Conservation (phyloP, 164 flowering plant genomes). For the Vitis amurensis region DNA sequence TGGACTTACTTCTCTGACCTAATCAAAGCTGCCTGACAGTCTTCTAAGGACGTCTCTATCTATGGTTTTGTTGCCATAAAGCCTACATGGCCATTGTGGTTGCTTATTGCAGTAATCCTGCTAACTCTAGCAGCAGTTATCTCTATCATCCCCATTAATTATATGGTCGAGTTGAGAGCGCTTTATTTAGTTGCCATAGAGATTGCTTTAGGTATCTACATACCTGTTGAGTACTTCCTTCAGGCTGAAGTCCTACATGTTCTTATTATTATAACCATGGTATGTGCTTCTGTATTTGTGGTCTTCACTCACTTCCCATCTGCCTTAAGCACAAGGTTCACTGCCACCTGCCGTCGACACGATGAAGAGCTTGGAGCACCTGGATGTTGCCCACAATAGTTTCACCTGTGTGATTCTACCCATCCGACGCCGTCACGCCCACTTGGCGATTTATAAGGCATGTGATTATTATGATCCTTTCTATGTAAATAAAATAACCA, state of each 20-base stretch:
- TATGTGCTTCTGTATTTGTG: constrained; percentile 80
- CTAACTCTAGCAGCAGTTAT: constrained; percentile 82
- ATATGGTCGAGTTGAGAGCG: constrained; percentile 80
- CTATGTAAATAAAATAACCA: no score
- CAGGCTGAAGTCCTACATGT: constrained; percentile 70
- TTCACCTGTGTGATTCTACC: no score
- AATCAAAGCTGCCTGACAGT: constrained; percentile 75
- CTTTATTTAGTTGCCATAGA: constrained; percentile 83
- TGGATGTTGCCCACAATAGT: no score
- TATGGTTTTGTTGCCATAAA: constrained; percentile 80
- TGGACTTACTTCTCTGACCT: constrained; percentile 82
- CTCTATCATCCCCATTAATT: constrained; percentile 82
- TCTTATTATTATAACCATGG: constrained; percentile 76
- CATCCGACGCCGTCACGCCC: no score
- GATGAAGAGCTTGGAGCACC: no score
- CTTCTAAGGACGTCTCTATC: constrained; percentile 89
- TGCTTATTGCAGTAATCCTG: constrained; percentile 76
- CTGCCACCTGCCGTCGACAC: no score
- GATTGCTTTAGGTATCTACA: constrained; percentile 79
- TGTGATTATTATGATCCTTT: no score
- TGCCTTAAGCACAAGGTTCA: constrained; percentile 80
- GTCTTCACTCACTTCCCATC: constrained; percentile 95
- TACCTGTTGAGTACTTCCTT: constrained; percentile 88
- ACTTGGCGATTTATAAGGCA: no score
- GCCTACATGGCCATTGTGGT: constrained; percentile 99